Evolutionary conservation across 176 grass and related monocot genomes (phyloP).

Genomic region (Dendrocalamus sinicus): DNA sequence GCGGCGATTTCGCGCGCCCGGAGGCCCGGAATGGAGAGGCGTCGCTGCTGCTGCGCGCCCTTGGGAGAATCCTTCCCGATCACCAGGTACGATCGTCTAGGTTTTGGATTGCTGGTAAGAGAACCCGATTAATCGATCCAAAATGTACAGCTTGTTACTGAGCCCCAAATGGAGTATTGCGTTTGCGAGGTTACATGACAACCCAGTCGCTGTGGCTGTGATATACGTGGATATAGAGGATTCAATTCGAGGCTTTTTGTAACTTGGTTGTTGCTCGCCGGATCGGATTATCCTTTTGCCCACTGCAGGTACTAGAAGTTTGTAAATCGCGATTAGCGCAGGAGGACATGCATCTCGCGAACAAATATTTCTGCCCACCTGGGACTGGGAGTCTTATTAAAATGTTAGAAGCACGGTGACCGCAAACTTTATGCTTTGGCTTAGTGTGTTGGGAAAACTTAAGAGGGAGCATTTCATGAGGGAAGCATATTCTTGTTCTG

Average conservation of each 20-base stretch:
- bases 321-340: not conserved
- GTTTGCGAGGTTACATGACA: not conserved
- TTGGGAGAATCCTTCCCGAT: constrained; percentile 5
- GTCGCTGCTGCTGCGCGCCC: not conserved
- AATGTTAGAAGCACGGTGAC: not conserved
- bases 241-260: not conserved
- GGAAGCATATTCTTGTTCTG: not conserved
- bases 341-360: not conserved
- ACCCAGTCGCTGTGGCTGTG: not conserved
- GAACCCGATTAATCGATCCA: not conserved
- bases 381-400: not conserved
- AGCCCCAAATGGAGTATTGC: not conserved
- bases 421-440: not conserved
- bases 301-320: not conserved
- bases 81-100: constrained; percentile 28
- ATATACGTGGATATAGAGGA: not conserved
- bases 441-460: not conserved
- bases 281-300: not conserved
- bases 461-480: not conserved
- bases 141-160: not conserved
- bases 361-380: not conserved
- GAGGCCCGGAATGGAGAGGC: not conserved
- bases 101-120: not conserved
- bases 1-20: not conserved
- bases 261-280: not conserved